A percentile compares a stretch with the other conserved stretches of the same genome.
These are phyloP conservation scores for Chaetomiaceae sp. DNA, from an alignment of 2,329 filamentous ascomycete species.

Conservation along the genomic window DNA sequence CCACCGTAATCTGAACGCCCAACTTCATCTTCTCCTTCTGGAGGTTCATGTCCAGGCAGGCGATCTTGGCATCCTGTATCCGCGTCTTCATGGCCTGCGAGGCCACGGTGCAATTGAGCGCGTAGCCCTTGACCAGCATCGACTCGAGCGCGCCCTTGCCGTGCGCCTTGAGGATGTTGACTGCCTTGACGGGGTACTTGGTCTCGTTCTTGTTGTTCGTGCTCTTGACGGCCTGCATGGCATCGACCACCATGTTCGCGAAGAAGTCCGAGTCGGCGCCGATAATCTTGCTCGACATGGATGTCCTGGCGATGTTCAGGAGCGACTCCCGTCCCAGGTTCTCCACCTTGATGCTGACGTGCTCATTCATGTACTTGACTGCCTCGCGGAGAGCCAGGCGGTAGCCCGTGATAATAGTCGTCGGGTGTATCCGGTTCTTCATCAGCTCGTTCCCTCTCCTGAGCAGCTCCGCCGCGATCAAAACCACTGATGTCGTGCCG, in stretches of 20 bases:
- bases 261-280: constrained; percentile 95
- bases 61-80: constrained; percentile 91
- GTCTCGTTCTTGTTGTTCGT: constrained; percentile 83
- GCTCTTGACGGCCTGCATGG: constrained; percentile 89
- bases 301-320: constrained; percentile 93
- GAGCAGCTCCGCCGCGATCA: constrained; percentile 93
- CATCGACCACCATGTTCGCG: constrained; percentile 93
- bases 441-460: constrained; percentile 94
- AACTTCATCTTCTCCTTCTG: constrained; percentile 99
- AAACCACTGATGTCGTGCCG: constrained; percentile 93
- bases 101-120: constrained; percentile 95
- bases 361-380: constrained; percentile 98
- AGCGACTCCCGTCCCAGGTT: constrained; percentile 83
- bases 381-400: constrained; percentile 90
- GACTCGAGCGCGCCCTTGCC: constrained; percentile 89
- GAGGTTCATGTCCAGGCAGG: constrained; percentile 93
- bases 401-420: constrained; percentile 98
- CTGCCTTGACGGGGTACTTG: constrained; percentile 98
- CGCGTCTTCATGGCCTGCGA: constrained; percentile 96
- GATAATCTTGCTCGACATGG: constrained; percentile 99
- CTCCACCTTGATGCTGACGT: constrained; percentile 94
- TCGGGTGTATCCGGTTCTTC: constrained; percentile 99
- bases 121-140: constrained; percentile 88
- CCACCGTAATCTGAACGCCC: constrained; percentile 95
- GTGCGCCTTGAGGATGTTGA: constrained; percentile 97